phyloP scores from a whole-genome alignment of 257 asterid genomes.

The Coffea eugenioides region DNA sequence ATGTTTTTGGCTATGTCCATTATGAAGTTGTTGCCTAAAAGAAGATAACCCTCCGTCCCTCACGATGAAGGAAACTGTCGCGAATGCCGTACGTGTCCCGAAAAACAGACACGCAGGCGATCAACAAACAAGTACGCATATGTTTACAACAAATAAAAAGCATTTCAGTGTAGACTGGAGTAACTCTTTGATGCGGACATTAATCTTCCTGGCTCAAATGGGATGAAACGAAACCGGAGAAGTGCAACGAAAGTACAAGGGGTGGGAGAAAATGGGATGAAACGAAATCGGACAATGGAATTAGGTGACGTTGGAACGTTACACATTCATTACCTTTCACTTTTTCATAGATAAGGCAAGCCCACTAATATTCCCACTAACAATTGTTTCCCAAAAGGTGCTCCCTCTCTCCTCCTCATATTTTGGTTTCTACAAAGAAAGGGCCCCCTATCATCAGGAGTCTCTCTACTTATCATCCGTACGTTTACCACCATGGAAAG shows the following conservation, averaged over 20 bases:
- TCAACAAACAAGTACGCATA: too few species aligned
- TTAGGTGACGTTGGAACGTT: background rate
- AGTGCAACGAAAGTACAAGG: too few species aligned
- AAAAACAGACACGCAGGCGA: too few species aligned
- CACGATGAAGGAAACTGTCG: background rate
- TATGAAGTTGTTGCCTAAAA: background rate
- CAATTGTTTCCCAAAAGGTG: constrained; percentile 25
- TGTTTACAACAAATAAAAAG: too few species aligned
- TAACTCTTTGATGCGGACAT: background rate
- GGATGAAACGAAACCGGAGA: background rate
- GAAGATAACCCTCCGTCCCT: background rate
- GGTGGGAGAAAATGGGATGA: too few species aligned
- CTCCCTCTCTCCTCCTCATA: constrained; percentile 19
- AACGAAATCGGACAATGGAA: too few species aligned
- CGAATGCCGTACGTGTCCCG: background rate
- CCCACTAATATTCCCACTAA: constrained; percentile 40
- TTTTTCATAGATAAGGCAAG: constrained; percentile 15
- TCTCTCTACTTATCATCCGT: constrained; percentile 45
- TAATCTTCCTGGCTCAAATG: background rate
- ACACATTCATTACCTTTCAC: constrained; percentile 8
- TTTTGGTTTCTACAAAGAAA: background rate
- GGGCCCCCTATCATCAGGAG: constrained; percentile 1
- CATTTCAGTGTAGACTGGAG: too few species aligned
- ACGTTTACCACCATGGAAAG: constrained; percentile 24
- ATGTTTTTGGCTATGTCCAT: background rate